These are phyloP conservation scores for Epichloe glyceriae DNA, from an alignment of 2,329 filamentous ascomycete species.

Conservation along the genomic window DNA sequence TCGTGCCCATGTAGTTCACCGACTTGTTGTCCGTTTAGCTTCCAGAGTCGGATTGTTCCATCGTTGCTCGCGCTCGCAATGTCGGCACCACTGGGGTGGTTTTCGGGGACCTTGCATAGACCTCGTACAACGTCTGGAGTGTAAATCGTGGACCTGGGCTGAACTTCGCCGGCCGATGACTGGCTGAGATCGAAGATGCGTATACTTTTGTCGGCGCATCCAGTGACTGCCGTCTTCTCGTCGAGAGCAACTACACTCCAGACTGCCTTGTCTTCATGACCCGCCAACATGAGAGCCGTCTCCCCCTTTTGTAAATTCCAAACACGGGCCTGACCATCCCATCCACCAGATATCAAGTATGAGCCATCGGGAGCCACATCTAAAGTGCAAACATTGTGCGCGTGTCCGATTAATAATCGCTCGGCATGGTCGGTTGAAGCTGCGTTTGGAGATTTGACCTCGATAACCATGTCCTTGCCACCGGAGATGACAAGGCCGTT, in stretches of 20 bases:
- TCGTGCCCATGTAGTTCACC: slow-evolving; percentile 77
- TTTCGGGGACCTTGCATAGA: slow-evolving; percentile 65
- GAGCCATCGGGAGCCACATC: slow-evolving; percentile 61
- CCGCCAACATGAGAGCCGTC: slow-evolving; percentile 53
- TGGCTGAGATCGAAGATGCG: slow-evolving; percentile 65
- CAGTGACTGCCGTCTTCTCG: slow-evolving; percentile 71
- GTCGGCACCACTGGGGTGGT: slow-evolving; percentile 72
- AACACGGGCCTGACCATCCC: slow-evolving; percentile 78
- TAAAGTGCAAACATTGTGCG: slow-evolving; percentile 75
- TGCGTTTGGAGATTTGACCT: slow-evolving; percentile 63
- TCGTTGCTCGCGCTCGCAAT: slow-evolving; percentile 94
- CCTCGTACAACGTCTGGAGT: slow-evolving; percentile 78
- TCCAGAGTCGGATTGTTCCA: slow-evolving; percentile 78
- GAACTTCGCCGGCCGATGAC: slow-evolving; percentile 39
- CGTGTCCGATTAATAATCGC: slow-evolving; percentile 73
- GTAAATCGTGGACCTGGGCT: slow-evolving; percentile 41
- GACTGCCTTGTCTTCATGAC: slow-evolving; percentile 64
- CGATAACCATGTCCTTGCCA: slow-evolving; percentile 85
- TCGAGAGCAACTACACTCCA: slow-evolving; percentile 88
- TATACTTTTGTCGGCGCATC: slow-evolving; percentile 80
- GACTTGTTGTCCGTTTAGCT: slow-evolving; percentile 61
- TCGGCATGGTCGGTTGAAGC: slow-evolving; percentile 65
- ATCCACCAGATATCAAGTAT: slow-evolving; percentile 80
- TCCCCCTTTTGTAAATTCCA: slow-evolving; percentile 87
- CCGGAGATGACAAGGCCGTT: slow-evolving; percentile 77